phyloP scores from a whole-genome alignment of 169 alveolate species.

The Blepharisma undulans region DNA sequence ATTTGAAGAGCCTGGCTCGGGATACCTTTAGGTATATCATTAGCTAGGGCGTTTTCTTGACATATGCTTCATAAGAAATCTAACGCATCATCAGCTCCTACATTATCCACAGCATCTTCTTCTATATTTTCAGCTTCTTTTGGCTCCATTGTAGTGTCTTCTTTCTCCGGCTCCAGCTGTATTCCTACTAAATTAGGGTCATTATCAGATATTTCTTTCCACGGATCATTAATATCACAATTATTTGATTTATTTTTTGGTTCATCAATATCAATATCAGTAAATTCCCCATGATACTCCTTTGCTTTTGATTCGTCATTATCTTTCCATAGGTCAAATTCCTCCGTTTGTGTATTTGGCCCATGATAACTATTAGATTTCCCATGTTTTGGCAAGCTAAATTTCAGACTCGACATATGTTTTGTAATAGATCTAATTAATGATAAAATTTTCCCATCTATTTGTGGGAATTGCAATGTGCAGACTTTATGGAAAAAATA shows the following conservation, averaged over 20 bases:
- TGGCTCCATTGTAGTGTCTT: background rate
- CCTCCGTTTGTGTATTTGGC: background rate
- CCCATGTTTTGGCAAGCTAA: background rate
- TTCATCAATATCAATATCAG: background rate
- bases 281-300: background rate
- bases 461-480: background rate
- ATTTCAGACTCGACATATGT: background rate
- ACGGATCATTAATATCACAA: background rate
- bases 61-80: conserved; percentile 1
- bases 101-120: background rate
- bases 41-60: background rate
- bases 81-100: background rate
- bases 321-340: background rate
- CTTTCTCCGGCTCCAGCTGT: background rate
- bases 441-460: background rate
- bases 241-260: background rate
- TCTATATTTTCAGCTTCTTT: conserved; percentile 12
- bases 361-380: background rate
- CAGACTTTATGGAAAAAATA: background rate
- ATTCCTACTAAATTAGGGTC: background rate
- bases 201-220: background rate
- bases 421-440: background rate
- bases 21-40: conserved; percentile 14
- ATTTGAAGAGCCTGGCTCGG: background rate
- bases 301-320: background rate